phyloP scores from a whole-genome alignment of 2,329 filamentous ascomycete species.

The Xylaria sp. region DNA sequence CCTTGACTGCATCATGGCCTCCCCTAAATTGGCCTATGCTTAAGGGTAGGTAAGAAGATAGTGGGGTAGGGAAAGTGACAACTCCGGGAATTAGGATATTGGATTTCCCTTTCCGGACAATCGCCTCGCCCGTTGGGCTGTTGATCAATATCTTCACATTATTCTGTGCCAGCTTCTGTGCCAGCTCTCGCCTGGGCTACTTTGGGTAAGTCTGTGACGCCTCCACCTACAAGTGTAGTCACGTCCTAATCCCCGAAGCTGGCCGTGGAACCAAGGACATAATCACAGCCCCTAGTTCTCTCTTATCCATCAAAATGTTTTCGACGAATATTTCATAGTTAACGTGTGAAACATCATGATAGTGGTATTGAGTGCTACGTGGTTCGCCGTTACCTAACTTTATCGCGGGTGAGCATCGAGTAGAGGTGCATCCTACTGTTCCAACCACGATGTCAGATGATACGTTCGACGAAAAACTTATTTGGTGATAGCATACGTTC shows the following conservation, averaged over 20 bases:
- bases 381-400: background rate
- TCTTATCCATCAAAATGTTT: background rate
- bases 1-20: conserved; percentile 11
- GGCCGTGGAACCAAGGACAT: conserved; percentile 21
- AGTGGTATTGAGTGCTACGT: background rate
- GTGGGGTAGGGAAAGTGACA: conserved; percentile 27
- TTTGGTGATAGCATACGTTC: background rate
- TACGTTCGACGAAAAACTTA: background rate
- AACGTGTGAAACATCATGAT: background rate
- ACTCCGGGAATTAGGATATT: conserved; percentile 4
- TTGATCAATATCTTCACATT: conserved; percentile 3
- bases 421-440: background rate
- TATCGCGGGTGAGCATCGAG: background rate
- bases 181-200: background rate
- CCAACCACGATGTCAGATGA: background rate
- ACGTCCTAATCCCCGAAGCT: conserved; percentile 2
- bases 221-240: conserved; percentile 19
- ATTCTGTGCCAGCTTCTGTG: conserved; percentile 6
- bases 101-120: background rate
- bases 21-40: conserved; percentile 6
- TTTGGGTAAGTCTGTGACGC: conserved; percentile 23
- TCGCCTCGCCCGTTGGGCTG: background rate
- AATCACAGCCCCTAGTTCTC: background rate
- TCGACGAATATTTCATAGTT: background rate
- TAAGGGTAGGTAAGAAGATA: conserved; percentile 14